Percentiles rank a stretch among this genome's conserved stretches.
Conservation (phyloP, 352 stramenopile species). For the Phytophthora lateralis region DNA sequence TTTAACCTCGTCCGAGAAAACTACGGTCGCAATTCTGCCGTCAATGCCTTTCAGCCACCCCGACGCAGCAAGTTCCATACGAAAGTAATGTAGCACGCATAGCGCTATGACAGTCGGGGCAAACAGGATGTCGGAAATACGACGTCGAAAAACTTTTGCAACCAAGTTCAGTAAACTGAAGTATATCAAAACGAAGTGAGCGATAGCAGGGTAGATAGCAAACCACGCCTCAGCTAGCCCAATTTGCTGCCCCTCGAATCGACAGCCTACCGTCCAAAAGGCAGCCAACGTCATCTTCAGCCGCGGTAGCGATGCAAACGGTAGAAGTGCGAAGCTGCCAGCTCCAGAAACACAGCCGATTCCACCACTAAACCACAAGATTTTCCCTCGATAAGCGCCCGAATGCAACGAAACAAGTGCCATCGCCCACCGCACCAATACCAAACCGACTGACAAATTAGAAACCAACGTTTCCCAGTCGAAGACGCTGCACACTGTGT, state of each 20-base stretch:
- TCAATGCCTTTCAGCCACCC: slow-evolving; percentile 12
- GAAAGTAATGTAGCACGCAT: slow-evolving; percentile 28
- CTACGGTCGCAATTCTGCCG: slow-evolving; percentile 18
- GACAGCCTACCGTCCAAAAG: slow-evolving; percentile 33
- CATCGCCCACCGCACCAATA: slow-evolving; percentile 19
- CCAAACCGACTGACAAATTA: slow-evolving; percentile 13
- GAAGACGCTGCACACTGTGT: slow-evolving; percentile 11
- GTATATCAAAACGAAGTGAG: slow-evolving; percentile 20
- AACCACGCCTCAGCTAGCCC: slow-evolving; percentile 42
- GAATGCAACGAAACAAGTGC: slow-evolving; percentile 12
- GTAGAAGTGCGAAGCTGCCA: slow-evolving; percentile 13
- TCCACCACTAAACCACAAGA: slow-evolving; percentile 16
- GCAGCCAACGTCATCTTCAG: slow-evolving; percentile 15
- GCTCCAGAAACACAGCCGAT: slow-evolving; percentile 20
- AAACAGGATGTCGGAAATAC: slow-evolving; percentile 37
- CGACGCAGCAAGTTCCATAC: slow-evolving; percentile 2
- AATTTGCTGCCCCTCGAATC: slow-evolving; percentile 42
- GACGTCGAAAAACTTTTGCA: slow-evolving; percentile 31
- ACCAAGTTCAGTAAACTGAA: slow-evolving; percentile 46
- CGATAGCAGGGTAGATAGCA: slow-evolving; percentile 27
- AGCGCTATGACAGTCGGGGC: slow-evolving; percentile 28
- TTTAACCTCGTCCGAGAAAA: slow-evolving; percentile 15
- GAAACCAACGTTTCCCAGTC: slow-evolving; percentile 27
- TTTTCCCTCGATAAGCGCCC: slow-evolving; percentile 9
- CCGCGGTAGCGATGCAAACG: slow-evolving; percentile 10